Percentiles rank a stretch among this genome's conserved stretches.
These are phyloP conservation scores for Lepiota venenata DNA, from an alignment of 768 basidiomycete species.

Conservation along the genomic window DNA sequence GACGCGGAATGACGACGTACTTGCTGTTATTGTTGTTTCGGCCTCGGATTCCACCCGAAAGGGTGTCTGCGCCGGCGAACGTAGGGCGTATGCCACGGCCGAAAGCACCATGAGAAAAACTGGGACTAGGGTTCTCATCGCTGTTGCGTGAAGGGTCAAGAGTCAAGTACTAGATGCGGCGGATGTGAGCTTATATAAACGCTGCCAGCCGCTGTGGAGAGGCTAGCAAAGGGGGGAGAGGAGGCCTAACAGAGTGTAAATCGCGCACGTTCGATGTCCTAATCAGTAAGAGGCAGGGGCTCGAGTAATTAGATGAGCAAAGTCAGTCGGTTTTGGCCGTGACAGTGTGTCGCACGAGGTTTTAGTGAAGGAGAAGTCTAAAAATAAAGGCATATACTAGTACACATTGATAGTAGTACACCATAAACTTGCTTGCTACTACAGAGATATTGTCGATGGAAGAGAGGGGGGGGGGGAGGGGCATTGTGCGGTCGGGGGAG, in stretches of 20 bases:
- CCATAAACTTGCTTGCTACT: neutral
- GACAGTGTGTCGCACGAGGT: neutral
- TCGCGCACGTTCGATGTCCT: conserved; percentile 10
- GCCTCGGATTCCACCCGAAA: neutral
- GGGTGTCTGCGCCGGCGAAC: conserved; percentile 2
- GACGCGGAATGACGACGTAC: neutral
- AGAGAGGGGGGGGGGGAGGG: neutral
- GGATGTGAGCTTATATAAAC: too few relatives aligned
- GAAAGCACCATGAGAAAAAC: neutral
- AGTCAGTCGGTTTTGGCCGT: neutral
- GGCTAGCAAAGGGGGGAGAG: neutral
- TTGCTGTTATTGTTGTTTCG: neutral
- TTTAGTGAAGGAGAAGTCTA: neutral
- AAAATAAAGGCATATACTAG: conserved; percentile 1
- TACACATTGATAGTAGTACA: conserved; percentile 10
- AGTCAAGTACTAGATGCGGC: too few relatives aligned
- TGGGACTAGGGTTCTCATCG: neutral
- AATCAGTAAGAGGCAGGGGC: neutral
- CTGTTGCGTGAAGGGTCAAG: neutral
- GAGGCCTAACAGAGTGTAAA: neutral
- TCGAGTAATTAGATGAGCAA: neutral
- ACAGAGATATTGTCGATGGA: neutral
- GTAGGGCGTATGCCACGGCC: neutral
- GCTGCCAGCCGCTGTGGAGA: neutral
- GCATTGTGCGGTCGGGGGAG: neutral